Base-by-base conservation (phyloP, 768 basidiomycete species). In the Auriscalpium vulgare region DNA sequence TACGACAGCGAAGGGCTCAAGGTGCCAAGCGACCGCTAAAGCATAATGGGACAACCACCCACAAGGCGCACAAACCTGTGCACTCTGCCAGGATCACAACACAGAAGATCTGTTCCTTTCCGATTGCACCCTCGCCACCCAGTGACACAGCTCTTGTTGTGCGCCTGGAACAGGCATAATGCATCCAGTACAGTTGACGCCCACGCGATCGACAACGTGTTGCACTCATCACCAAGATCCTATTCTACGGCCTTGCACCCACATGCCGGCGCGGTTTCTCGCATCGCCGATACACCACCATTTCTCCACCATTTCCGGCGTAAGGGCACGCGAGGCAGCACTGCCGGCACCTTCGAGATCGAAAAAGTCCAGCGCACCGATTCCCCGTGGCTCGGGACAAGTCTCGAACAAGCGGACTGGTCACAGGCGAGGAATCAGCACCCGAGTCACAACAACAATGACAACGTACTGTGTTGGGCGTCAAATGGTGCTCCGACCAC, bases 261-360 rank as follows among this genome's bases (percentile, higher is more conserved):
- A 95, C 68, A 92, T 76, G 3, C 70, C 74, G 2, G 56, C 63
- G 17, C 89, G 78, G 69, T 94, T 94, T 51, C 78, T 75, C 5
- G 64, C 64, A 64, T 89, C 84, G 0, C 92, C 92, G 44, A 87
- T 66, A 62, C 88, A 89, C 90, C 91, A 95, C 93, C 93, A 94
- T 65, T 87, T 90, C 69, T 95, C 93, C 21, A 94, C 61, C 70
- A 81, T 72, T 51, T 85, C 86, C 45, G 73, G 64, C 8, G 69
- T 70, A 53, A 78, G 51, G 9, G 50, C 35, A 53, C 35, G 50
- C 53, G 55, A 51, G 38, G 57, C 53, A 37, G 36, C 53, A 7
- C 53, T 60, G 53, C 50, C 53, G 14, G 51, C 43, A 36, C 56
- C 16, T 49, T 47, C 44, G 5, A 63, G 58, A 52, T 81, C 83